Evolutionary conservation across 768 basidiomycete genomes (phyloP).

Genomic region (Neoboletus subvelutipes): DNA sequence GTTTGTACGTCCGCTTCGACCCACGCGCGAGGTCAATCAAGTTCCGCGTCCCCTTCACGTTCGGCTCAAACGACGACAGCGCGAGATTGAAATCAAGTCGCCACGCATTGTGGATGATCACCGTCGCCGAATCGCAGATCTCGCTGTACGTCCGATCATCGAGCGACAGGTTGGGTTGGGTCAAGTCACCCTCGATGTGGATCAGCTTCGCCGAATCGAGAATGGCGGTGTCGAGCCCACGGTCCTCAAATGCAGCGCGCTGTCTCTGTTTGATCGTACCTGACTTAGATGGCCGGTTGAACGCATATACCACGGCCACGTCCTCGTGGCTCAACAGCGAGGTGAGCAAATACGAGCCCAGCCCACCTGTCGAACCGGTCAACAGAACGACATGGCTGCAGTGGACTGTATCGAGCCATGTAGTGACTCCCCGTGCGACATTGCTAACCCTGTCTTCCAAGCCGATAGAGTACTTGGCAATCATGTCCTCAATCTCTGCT

Average conservation of each 20-base stretch:
- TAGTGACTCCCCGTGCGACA: neutral
- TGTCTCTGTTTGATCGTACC: constrained; percentile 20
- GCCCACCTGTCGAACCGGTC: constrained; percentile 36
- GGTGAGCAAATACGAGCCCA: constrained; percentile 38
- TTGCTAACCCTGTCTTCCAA: constrained; percentile 10
- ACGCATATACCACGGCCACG: constrained; percentile 30
- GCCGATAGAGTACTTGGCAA: constrained; percentile 34
- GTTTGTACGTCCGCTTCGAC: constrained; percentile 24
- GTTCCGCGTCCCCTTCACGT: constrained; percentile 43
- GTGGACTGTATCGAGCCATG: too few relatives aligned
- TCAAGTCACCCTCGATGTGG: constrained; percentile 29
- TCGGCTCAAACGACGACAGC: constrained; percentile 49
- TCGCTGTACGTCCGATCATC: constrained; percentile 18
- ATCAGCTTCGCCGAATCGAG: constrained; percentile 29
- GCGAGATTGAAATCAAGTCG: constrained; percentile 51
- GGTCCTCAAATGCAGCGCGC: constrained; percentile 19
- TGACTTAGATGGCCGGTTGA: constrained; percentile 27
- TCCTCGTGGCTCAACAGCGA: constrained; percentile 33
- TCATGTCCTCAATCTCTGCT: constrained; percentile 35
- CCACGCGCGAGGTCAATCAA: constrained; percentile 28
- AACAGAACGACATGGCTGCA: constrained; percentile 31
- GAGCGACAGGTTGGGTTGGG: constrained; percentile 25
- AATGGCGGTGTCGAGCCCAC: constrained; percentile 27
- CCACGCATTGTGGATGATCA: constrained; percentile 50
- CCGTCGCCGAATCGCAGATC: constrained; percentile 33